Evolutionary conservation across 2,329 filamentous ascomycete genomes (phyloP).

Genomic region (Knufia petricola): DNA sequence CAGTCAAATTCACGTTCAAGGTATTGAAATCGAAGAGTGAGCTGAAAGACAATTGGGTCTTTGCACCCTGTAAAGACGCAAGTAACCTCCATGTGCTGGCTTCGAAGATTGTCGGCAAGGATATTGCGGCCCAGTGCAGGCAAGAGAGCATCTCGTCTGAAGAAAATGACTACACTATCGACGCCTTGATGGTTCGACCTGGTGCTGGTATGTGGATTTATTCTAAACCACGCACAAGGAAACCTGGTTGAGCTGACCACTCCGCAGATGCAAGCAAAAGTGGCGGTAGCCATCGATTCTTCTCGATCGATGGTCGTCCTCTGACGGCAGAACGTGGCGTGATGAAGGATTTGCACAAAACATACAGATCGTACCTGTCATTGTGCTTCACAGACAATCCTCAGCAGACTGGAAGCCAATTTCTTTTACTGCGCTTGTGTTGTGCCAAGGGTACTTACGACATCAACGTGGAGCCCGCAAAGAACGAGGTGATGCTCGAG

Average conservation of each 20-base stretch:
- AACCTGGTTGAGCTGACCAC: conserved; percentile 17
- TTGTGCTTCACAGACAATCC: conserved; percentile 13
- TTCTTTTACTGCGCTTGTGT: conserved; percentile 45
- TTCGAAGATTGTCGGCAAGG: conserved; percentile 46
- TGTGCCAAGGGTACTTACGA: conserved; percentile 50
- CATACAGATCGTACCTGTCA: conserved; percentile 43
- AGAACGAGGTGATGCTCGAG: conserved; percentile 53
- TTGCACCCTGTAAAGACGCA: conserved; percentile 41
- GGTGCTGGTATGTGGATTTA: conserved; percentile 6
- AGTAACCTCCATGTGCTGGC: conserved; percentile 44
- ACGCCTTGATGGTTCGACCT: conserved; percentile 17
- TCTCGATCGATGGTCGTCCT: conserved; percentile 50
- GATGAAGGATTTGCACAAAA: conserved; percentile 43
- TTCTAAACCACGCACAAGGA: too few relatives aligned
- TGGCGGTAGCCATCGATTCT: conserved; percentile 36
- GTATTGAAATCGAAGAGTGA: conserved; percentile 52
- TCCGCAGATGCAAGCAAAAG: conserved; percentile 29
- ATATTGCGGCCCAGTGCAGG: conserved; percentile 43
- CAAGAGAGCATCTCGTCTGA: conserved; percentile 23
- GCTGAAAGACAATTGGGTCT: conserved; percentile 47
- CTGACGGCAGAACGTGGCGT: conserved; percentile 41
- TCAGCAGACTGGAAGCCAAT: conserved; percentile 41
- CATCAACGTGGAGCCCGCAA: conserved; percentile 53
- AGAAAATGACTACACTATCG: conserved; percentile 16
- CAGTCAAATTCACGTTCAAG: conserved; percentile 46